Evolutionary conservation across 176 grass and related monocot species (phyloP), one percentile per base, ranked within the genome.

Genomic region (Cymbopogon citratus): DNA sequence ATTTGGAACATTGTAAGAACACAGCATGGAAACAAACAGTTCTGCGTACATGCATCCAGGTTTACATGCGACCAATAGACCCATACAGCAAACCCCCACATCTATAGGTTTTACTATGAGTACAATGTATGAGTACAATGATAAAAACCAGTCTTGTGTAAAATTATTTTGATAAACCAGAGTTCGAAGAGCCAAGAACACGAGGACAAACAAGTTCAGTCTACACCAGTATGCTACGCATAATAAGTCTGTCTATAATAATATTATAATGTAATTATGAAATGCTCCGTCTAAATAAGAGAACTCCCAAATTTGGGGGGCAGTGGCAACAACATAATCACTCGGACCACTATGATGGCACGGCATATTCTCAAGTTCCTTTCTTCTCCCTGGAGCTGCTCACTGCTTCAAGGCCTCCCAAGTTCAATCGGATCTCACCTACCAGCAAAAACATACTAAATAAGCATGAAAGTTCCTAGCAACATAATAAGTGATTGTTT

Each of bases 401-500:
- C 70, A 19, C 31, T 39, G 49, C 62, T 48, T 41, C n/a, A 46
- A 71, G 28, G 36, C 21, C 18, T 33, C 43, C 54, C 60, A 66
- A 36, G 45, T 64, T 85, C 81, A 89, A 62, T 85, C 63, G 61
- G 81, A 85, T 41, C 71, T 85, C 63, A 81, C 87, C 87, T 89
- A 77, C 18, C 63, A 85, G n/a, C 13, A 54, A 18, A 24, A 11
- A 71, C 7, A 73, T 9, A 6, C 25, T 26, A 51, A 36, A 40
- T 88, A 39, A 80, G 39, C n/a, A 68, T 5, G 19, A 33, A 51
- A 68, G 33, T 52, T 18, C 60, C 23, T 16, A 63, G 18, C 35
- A 65, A n/a, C 6, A 11, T 14, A n/a, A 70, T 23, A 33, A 63
- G 2, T 31, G 3, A 54, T 46, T 73, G 18, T 72, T 57, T 1